phyloP scores from a whole-genome alignment of 371 early-diverging fungal genomes.

The Mucor circinelloides region DNA sequence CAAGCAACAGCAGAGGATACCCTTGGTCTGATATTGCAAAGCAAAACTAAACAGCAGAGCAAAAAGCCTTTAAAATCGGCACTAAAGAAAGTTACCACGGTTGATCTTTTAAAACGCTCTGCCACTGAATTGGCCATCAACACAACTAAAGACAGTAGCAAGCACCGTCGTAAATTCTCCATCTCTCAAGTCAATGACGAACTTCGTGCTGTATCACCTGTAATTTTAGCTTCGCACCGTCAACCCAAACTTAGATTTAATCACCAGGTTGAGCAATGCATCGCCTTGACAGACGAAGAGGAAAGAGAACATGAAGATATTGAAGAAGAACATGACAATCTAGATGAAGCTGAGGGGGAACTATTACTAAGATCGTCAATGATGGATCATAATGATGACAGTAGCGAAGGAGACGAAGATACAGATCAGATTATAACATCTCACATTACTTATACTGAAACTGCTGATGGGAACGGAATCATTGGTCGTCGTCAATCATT shows the following conservation, averaged over 20 bases:
- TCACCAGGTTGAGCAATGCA: constrained; percentile 66
- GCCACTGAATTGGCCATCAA: constrained; percentile 29
- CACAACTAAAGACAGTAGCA: constrained; percentile 1
- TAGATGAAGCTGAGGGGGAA: background rate
- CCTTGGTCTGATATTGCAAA: constrained; percentile 27
- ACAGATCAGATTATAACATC: constrained; percentile 10
- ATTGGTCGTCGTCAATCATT: background rate
- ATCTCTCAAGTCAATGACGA: constrained; percentile 50
- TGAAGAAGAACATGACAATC: constrained; percentile 2
- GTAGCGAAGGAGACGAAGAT: constrained; percentile 4
- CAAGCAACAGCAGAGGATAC: constrained; percentile 36
- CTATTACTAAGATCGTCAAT: background rate
- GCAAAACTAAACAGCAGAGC: background rate
- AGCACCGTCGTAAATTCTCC: constrained; percentile 34
- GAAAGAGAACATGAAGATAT: constrained; percentile 25
- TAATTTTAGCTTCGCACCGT: constrained; percentile 54
- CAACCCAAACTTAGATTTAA: constrained; percentile 68
- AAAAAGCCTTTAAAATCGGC: constrained; percentile 38
- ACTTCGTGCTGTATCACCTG: constrained; percentile 50
- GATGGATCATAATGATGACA: background rate
- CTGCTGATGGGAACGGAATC: background rate
- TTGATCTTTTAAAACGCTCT: constrained; percentile 45
- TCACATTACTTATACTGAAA: background rate
- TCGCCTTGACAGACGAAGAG: constrained; percentile 35
- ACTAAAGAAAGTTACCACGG: constrained; percentile 38